Evolutionary conservation across 257 asterid species (phyloP).

Genomic region (Haberlea rhodopensis): DNA sequence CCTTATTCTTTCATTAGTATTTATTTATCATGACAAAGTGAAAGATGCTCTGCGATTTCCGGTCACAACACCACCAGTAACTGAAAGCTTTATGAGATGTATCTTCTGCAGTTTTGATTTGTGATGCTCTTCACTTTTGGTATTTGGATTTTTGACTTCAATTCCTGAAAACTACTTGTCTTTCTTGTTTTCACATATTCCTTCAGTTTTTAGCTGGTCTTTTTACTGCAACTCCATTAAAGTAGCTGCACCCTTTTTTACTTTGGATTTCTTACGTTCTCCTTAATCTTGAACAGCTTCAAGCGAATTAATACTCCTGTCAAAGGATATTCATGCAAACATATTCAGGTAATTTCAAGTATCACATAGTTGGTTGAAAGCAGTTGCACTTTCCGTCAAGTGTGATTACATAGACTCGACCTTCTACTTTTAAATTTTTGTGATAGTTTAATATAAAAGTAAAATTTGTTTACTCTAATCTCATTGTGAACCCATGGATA

Average conservation of each 20-base stretch:
- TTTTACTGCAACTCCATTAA: slow-evolving; percentile 11
- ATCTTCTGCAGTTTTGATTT: not conserved
- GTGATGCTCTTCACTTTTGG: slow-evolving; percentile 3
- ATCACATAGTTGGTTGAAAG: slow-evolving; percentile 15
- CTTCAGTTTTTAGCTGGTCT: not conserved
- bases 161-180: slow-evolving; percentile 11
- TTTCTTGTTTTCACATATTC: slow-evolving; percentile 18
- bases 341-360: slow-evolving; percentile 67
- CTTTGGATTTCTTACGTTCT: slow-evolving; percentile 22
- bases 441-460: not conserved
- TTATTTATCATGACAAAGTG: slow-evolving; percentile 17
- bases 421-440: no score
- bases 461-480: no score
- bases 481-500: not conserved
- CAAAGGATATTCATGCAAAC: slow-evolving; percentile 87
- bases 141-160: slow-evolving; percentile 14
- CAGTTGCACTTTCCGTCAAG: slow-evolving; percentile 14
- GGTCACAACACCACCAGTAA: not conserved
- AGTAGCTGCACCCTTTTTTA: slow-evolving; percentile 19
- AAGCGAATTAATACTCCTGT: slow-evolving; percentile 75
- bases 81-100: not conserved
- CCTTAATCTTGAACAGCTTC: slow-evolving; percentile 53
- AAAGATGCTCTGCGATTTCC: not conserved
- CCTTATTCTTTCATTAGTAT: not conserved
- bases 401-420: not conserved